Conservation (phyloP, 306 rosid genomes). For the Trifolium dubium region DNA sequence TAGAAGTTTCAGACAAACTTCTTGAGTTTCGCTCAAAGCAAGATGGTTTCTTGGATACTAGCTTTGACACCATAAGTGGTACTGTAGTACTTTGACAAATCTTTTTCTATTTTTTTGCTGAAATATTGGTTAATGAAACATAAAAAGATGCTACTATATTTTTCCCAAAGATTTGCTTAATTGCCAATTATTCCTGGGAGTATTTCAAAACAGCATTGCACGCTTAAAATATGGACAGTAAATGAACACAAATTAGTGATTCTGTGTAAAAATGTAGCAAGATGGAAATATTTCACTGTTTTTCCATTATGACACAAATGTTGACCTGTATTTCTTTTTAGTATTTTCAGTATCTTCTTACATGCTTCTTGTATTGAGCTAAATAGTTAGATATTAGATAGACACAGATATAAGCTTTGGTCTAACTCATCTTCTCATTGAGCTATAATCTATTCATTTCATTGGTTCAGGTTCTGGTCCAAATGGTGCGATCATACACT, state of each 20-base stretch:
- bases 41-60: conserved; percentile 89
- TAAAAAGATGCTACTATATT: conserved; percentile 28
- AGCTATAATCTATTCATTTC: conserved; percentile 37
- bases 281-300: conserved; percentile 28
- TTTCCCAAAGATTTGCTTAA: conserved; percentile 14
- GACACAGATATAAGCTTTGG: background rate
- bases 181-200: conserved; percentile 7
- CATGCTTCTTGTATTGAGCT: background rate
- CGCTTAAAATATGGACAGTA: conserved; percentile 7
- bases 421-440: conserved; percentile 33
- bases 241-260: conserved; percentile 27
- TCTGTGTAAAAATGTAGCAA: conserved; percentile 30
- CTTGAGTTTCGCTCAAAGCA: conserved; percentile 87
- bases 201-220: background rate
- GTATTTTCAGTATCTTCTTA: conserved; percentile 19
- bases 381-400: background rate
- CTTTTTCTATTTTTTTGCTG: conserved; percentile 7
- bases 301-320: conserved; percentile 19
- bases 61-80: conserved; percentile 98
- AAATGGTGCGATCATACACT: conserved; percentile 96
- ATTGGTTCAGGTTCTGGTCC: conserved; percentile 76
- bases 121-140: conserved; percentile 36
- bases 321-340: background rate
- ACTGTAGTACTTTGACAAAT: conserved; percentile 53
- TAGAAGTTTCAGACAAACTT: conserved; percentile 83